Percentiles rank a stretch among this genome's conserved stretches.
Evolutionary conservation across 805 yeast species (phyloP).

Genomic region (Candida parachauliodes): DNA sequence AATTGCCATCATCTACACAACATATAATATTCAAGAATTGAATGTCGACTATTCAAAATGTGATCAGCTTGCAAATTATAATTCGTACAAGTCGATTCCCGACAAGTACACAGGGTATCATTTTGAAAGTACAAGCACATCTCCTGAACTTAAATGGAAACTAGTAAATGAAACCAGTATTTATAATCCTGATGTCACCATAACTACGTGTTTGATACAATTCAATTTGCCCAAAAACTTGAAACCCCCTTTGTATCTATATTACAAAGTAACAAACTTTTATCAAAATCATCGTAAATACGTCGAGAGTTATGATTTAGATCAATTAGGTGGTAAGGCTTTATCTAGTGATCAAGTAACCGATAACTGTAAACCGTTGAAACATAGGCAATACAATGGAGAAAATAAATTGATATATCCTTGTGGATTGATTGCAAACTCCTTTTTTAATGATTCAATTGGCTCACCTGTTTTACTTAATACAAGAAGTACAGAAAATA

Average conservation of each 20-base stretch:
- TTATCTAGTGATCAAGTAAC: conserved; percentile 49
- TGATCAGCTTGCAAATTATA: conserved; percentile 43
- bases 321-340: conserved; percentile 77
- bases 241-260: conserved; percentile 67
- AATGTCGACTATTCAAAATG: conserved; percentile 77
- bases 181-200: conserved; percentile 29
- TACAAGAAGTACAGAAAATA: conserved; percentile 38
- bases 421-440: conserved; percentile 93
- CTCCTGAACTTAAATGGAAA: conserved; percentile 64
- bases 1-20: conserved; percentile 73
- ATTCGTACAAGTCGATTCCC: conserved; percentile 52
- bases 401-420: conserved; percentile 62
- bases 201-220: conserved; percentile 56
- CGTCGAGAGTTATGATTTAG: conserved; percentile 77
- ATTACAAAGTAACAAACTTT: conserved; percentile 85
- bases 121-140: conserved; percentile 46
- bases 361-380: conserved; percentile 34
- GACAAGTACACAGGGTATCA: conserved; percentile 53
- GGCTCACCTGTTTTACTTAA: conserved; percentile 47
- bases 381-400: conserved; percentile 36
- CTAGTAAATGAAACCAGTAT: conserved; percentile 28
- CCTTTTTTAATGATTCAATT: conserved; percentile 86
- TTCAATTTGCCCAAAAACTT: conserved; percentile 72
- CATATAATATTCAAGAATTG: conserved; percentile 73
- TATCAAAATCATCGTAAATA: conserved; percentile 94